Percentiles rank a stretch among this genome's conserved stretches.
Evolutionary conservation across 805 yeast species (phyloP).

Genomic region (Saccharomyces paradoxus): DNA sequence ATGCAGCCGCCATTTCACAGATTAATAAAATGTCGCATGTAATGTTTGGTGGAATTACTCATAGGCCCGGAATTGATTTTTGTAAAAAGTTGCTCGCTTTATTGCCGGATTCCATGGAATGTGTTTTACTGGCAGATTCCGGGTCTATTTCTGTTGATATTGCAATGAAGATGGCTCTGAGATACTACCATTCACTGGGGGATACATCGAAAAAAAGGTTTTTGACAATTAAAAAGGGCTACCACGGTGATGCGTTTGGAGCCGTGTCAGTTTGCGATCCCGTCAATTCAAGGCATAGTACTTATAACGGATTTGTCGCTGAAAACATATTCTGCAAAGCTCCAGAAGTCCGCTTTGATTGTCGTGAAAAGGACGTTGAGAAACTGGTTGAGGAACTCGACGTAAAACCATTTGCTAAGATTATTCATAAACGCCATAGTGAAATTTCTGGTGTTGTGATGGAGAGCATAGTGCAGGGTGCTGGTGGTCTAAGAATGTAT

Average conservation of each 20-base stretch:
- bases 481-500: constrained; percentile 34
- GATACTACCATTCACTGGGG: constrained; percentile 19
- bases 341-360: constrained; percentile 10
- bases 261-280: constrained; percentile 34
- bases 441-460: constrained; percentile 32
- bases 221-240: constrained; percentile 30
- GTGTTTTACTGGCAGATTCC: constrained; percentile 21
- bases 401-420: neutral
- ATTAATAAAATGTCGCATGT: constrained; percentile 25
- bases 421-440: constrained; percentile 21
- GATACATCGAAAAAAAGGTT: constrained; percentile 16
- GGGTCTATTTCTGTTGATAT: constrained; percentile 35
- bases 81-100: constrained; percentile 27
- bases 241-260: constrained; percentile 35
- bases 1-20: constrained; percentile 29
- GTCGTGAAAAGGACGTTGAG: neutral
- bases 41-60: constrained; percentile 28
- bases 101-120: constrained; percentile 19
- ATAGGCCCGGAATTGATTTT: constrained; percentile 24
- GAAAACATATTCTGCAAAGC: constrained; percentile 23
- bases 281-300: constrained; percentile 29
- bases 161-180: constrained; percentile 32
- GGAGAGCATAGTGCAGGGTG: constrained; percentile 35
- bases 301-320: constrained; percentile 27
- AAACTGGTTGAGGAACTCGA: neutral